Evolutionary conservation across 495 filamentous ascomycete species (phyloP), one percentile per base, ranked within the genome.

Genomic region (Penicillium canariense): DNA sequence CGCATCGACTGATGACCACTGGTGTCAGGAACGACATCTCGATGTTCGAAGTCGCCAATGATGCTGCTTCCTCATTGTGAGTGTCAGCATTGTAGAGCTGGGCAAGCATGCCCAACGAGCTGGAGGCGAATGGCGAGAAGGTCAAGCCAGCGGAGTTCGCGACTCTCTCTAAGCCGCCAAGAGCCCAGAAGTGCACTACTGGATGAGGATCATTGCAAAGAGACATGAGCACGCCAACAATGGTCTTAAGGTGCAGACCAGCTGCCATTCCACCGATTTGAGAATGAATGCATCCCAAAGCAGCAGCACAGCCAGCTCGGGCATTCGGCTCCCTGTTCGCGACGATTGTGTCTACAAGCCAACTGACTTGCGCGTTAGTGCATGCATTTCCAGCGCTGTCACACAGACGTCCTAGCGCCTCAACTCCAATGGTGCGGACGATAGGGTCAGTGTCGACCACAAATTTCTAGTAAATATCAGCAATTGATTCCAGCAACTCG

Each of bases 201-300:
- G 94, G 93, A 58, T 97, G 93, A n/a, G 94, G 89, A 64, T 99
- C 94, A 60, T 88, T 95, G 69, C 91, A 90, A 6, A 99, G 75
- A 18, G 93, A 97, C 89, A 97, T 93, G 18, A 99, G 71, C 30
- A 99, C 91, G 15, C 91, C 89, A 31, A 96, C 83, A 46, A 99
- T 97, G 7, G 90, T 96, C 72, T 97, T 97, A 12, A 99, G 75
- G 68, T 99, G 94, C 61, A 91, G 88, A n/a, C 91, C 91, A 47
- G 94, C 94, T 52, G 95, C 95, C 92, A 99, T 97, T 58, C 94
- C 94, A 50, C 94, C 94, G 27, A 97, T 88, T 66, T 96, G 90
- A 2, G 90, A 85, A 69, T 97, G 94, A 39, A 97, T 97, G 57
- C 86, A 90, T 12, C 93, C 94, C 51, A 99, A 75, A 30, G 94